Evolutionary conservation across 371 early-diverging fungal species (phyloP).

Genomic region (Paraphysoderma sedebokerense): DNA sequence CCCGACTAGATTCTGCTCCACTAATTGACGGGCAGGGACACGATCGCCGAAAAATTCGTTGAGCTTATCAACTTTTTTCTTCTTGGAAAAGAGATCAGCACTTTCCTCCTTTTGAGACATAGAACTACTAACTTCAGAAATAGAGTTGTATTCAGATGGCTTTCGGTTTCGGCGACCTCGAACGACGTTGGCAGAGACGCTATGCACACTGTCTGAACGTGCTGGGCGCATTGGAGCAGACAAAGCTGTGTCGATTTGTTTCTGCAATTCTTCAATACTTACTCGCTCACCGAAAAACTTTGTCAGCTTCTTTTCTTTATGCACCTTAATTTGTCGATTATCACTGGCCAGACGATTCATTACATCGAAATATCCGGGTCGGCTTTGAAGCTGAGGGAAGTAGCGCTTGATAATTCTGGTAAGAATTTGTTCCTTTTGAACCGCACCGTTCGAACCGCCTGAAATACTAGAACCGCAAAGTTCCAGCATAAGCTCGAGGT

Average conservation of each 20-base stretch:
- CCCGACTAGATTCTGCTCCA: too few species aligned
- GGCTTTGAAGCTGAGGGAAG: background rate
- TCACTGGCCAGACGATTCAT: background rate
- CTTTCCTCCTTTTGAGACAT: background rate
- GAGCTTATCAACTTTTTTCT: conserved; percentile 22
- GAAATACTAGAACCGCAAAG: background rate
- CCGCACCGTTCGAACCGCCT: too few species aligned
- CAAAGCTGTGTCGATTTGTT: conserved; percentile 9
- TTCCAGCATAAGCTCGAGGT: conserved; percentile 2
- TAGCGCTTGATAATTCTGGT: conserved; percentile 2
- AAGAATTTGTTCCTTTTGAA: background rate
- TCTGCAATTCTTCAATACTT: background rate
- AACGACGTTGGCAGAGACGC: too few species aligned
- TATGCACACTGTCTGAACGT: too few species aligned
- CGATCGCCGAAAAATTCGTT: conserved; percentile 17
- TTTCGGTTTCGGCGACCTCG: too few species aligned
- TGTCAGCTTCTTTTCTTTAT: conserved; percentile 22
- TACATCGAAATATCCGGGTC: background rate
- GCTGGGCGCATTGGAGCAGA: too few species aligned
- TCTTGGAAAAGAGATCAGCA: background rate
- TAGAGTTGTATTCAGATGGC: too few species aligned
- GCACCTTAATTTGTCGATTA: conserved; percentile 10
- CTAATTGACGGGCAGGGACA: background rate
- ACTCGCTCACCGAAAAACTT: conserved; percentile 27
- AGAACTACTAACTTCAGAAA: too few species aligned